Evolutionary conservation across 1,139 yeast genomes (phyloP), one percentile per base, ranked within the genome.

Genomic region (Hansenula lynferdii): DNA sequence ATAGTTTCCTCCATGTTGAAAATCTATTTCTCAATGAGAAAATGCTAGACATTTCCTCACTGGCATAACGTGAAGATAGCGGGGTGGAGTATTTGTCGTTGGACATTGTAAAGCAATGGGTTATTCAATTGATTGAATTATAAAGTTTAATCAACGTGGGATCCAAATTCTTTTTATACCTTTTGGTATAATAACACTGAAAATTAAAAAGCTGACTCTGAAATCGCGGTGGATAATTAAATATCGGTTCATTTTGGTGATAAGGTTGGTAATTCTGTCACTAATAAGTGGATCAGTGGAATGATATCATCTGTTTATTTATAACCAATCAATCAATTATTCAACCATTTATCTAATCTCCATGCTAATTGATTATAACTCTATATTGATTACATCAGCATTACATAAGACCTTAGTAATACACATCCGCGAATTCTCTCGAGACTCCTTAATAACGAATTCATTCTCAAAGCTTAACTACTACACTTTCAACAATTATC

Each of bases 1-100:
- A 92, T 52, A 92, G 77, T 65, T 86, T 86, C 75, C 99, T 84
- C 99, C 99, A 92, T 37, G 98, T 92, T 39, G 96, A 85, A 65
- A 85, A 92, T 62, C 99, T 78, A 69, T 85, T 90, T 69, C 96
- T 81, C 60, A 85, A 69, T 36, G 97, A 90, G 74, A 92, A 92
- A 59, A 92, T 74, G 54, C 75, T 72, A 47, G 96, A 83, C 98
- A 92, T 92, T 69, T 92, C 98, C 61, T 85, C 90, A 50, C 96
- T 86, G 40, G 98, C 98, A 70, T 92, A 92, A 70, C 98, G 83
- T 42, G 97, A 85, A 42, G 97, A 87, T 51, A 92, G 71, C 35
- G 98, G 98, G 22, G 97, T 90, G 40, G 89, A 65, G 67, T 92
- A 92, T 49, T 77, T 75, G 62, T 85, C 95, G 69, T 53, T 50